Evolutionary conservation across 768 basidiomycete genomes (phyloP), one percentile per base, ranked within the genome.

Genomic region (Macrolepiota fuliginosa): DNA sequence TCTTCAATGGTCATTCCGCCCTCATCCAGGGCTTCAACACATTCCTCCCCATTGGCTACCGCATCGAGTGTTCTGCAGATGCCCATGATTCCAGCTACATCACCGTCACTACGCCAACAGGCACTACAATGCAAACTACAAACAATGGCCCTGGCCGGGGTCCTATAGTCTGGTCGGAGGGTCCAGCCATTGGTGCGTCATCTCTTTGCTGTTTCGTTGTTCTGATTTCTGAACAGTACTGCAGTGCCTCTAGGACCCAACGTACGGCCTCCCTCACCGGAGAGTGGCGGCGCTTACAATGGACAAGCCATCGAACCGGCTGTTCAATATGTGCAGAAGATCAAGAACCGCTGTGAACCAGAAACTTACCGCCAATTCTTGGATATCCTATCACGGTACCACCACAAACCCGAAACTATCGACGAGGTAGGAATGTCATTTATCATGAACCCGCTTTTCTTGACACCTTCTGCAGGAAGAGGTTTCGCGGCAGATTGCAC

Each of bases 1-100:
- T 99, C 25, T 98, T 99, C 77, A 85, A 88, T 59, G 93, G 92
- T 1, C 94, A 97, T 68, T 92, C 93, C 0, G 71, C 79, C 4
- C 89, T 99, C 63, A 98, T 99, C 50, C 94, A 96, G 73, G 96
- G 96, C 10, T 99, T 99, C 83, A 98, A 98, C 76, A 97, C 95
- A 0, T 99, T 98, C 76, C 83, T 99, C 11, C 96, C 96, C 2
- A 82, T 85, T 22, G 96, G 96, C 15, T 99, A 98, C 71, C 88
- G 92, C 52, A 98, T 99, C 72, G 94, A 96, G 66, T 89, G 87
- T 66, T 82, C 82, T 13, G 77, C 76, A 35, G 87, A 91, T 67
- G 74, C 82, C n/a, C 77, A 82, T n/a, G 83, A 88, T 60, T 75
- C 81, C 36, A 81, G 84, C 36, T 79, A 81, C 66, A 91, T 92